Base-by-base conservation (phyloP, 2,329 filamentous ascomycete genomes). In the Xylariomycetidae sp. region DNA sequence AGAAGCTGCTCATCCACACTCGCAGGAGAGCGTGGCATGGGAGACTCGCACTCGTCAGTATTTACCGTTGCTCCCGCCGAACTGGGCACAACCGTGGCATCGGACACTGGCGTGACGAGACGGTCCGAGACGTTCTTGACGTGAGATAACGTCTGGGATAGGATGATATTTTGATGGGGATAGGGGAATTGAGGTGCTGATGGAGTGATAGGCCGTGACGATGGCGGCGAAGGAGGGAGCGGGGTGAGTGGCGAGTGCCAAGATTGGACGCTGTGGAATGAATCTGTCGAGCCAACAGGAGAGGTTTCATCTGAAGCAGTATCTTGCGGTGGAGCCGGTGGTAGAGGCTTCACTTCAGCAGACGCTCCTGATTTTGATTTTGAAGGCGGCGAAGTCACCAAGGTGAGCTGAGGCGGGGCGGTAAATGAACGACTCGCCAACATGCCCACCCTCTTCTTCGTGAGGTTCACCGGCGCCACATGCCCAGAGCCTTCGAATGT, bases 231-330 rank as follows among this genome's bases (percentile, higher is more conserved):
- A 5, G 63, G 64, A 15, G 66, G 65, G 3, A 67, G 53, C 16
- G 66, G 57, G 5, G 59, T 59, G 23, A 62, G 51, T 8, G 64
- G 59, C 15, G 70, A 68, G 41, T 69, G 62, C 70, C 70, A 74
- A 7, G 72, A 72, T 38, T 72, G 62, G 5, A 67, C 60, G 36
- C 66, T 74, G 46, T 74, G 70, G 41, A 78, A 76, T 1, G 74
- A 77, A 33, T 74, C 72, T 12, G 66, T 54, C 11, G 67, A 67
- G 22, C 53, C 62, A 18, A 63, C 62, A 4, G 70, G 66, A 8
- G 72, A 73, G n/a, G 55, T 48, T 20, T 58, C 54, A 19, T 56
- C 48, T 9, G 54, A 48, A 20, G 52, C 52, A 12, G 22, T n/a
- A 27, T 34, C 22, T 29, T 52, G 38, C 18, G 48, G 33, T 27